Evolutionary conservation across 2,329 filamentous ascomycete species (phyloP), one percentile per base, ranked within the genome.

Genomic region (Paecilomyces sp.): DNA sequence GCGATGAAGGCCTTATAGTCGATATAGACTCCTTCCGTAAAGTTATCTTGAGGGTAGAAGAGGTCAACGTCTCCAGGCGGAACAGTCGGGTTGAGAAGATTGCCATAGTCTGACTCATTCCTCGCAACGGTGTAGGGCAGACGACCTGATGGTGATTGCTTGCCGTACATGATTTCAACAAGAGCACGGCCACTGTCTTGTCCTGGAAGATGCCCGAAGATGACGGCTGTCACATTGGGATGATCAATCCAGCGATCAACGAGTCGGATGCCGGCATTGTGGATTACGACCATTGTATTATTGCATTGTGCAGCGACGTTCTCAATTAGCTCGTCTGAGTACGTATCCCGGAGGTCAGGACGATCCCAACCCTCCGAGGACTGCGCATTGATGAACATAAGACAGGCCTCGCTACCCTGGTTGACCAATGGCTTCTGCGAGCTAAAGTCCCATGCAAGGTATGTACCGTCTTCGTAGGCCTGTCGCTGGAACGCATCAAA

Each of bases 131-230:
- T 88, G 67, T 86, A 88, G 0, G 85, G 83, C 0, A 88, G 75
- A 59, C 81, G 80, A 1, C 85, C 85, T 0, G 83, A 86, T 0
- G 81, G 81, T 61, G 81, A 83, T 2, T 76, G 71, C 2, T 82
- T 77, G 25, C 85, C 85, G 64, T 86, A 87, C 0, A 88, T 74
- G 7, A 88, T 68, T 0, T 80, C 77, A 0, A 82, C 80, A 5
- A 87, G 66, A 0, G 84, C 81, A 1, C 75, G 72, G 0, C 87
- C 87, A 1, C 81, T 83, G 59, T 87, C 83, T 66, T 89, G 84
- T 0, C 87, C 87, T 0, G 86, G 86, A 0, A 88, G 75, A 65
- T 88, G 86, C 3, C 84, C 86, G 63, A 85, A 85, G 0, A 89
- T 77, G 15, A 89, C 75, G 1, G 81, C 85, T 0, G 85, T 88